Base-by-base conservation (phyloP, 2,329 filamentous ascomycete species). In the Ophiostoma pallidulum region DNA sequence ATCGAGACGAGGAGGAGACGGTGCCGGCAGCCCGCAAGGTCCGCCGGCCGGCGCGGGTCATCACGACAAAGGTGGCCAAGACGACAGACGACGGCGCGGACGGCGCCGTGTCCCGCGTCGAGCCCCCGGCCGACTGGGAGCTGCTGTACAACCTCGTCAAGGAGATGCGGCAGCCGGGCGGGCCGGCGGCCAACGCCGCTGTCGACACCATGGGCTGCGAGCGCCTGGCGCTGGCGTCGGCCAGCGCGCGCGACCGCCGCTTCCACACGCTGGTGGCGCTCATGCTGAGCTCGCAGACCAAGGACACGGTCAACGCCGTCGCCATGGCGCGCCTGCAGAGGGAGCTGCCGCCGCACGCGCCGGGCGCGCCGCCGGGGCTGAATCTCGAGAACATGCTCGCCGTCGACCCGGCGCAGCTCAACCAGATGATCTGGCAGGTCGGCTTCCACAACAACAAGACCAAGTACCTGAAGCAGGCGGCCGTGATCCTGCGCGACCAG, bases 161-260 rank as follows among this genome's bases (percentile, higher is more conserved):
- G 58, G 75, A 78, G 59, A 96, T 97, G 89, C 82, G 80, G 2
- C 63, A 65, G 4, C 62, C 66, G 0, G 74, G 72, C 3, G 74
- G 73, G 7, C 59, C 66, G 66, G 67, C 84, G 61, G 61, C 76
- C 69, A 65, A 84, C 75, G 92, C 92, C 1, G 86, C 91, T 0
- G 92, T 98, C 10, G 92, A 98, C 64, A 97, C 91, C 0, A 96
- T 97, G 90, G 92, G 92, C 10, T 98, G 92, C 65, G 89, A 89
- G 65, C 77, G 78, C 8, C 72, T 92, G 9, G 86, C 85, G 3
- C 67, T 73, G 41, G 62, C 66, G 14, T 64, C 57, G 2, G 72
- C 74, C 10, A 71, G 66, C 49, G 61, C 70, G 22, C 70, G 66
- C 49, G 75, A 78, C 59, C 80, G 80, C 61, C 77, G 90, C 7